Percentiles rank a stretch among this genome's conserved stretches.
Evolutionary conservation across 768 basidiomycete genomes (phyloP).

Genomic region (Pulveroboletus sp.): DNA sequence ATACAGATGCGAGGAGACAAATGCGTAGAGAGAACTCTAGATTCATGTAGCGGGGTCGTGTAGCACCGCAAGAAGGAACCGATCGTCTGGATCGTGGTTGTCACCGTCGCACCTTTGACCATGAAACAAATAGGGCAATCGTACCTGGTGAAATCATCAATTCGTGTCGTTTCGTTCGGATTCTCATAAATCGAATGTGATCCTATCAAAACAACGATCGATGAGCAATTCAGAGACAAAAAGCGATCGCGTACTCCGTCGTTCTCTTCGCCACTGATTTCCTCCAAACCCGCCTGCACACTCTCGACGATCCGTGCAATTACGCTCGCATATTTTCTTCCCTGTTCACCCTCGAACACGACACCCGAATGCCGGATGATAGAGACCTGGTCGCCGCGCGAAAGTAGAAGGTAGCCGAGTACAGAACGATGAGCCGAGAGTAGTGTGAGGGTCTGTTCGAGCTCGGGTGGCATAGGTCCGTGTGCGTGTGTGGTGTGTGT

Average conservation of each 20-base stretch:
- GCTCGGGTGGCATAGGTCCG: slow-evolving; percentile 61
- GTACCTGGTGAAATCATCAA: slow-evolving; percentile 92
- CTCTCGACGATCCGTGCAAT: slow-evolving; percentile 75
- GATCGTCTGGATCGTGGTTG: slow-evolving; percentile 52
- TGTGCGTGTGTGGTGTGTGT: slow-evolving; percentile 16
- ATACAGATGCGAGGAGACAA: slow-evolving; percentile 7
- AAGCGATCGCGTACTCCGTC: slow-evolving; percentile 46
- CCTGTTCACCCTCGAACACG: slow-evolving; percentile 83
- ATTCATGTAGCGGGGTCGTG: slow-evolving; percentile 63
- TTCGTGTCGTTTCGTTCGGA: slow-evolving; percentile 89
- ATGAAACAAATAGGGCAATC: slow-evolving; percentile 22
- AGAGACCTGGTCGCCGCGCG: slow-evolving; percentile 65
- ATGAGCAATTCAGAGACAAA: background rate
- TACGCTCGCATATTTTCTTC: slow-evolving; percentile 68
- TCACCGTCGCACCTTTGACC: background rate
- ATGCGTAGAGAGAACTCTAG: background rate
- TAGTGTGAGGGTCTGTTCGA: slow-evolving; percentile 74
- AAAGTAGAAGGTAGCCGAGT: slow-evolving; percentile 82
- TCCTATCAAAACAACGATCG: slow-evolving; percentile 47
- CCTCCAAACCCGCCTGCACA: slow-evolving; percentile 76
- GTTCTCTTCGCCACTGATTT: slow-evolving; percentile 62
- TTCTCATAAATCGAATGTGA: slow-evolving; percentile 83
- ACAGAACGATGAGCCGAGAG: slow-evolving; percentile 83
- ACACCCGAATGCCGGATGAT: slow-evolving; percentile 86
- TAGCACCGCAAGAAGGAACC: slow-evolving; percentile 79